Base-by-base conservation (phyloP, 345 rosid species). In the Limnanthes douglasii region DNA sequence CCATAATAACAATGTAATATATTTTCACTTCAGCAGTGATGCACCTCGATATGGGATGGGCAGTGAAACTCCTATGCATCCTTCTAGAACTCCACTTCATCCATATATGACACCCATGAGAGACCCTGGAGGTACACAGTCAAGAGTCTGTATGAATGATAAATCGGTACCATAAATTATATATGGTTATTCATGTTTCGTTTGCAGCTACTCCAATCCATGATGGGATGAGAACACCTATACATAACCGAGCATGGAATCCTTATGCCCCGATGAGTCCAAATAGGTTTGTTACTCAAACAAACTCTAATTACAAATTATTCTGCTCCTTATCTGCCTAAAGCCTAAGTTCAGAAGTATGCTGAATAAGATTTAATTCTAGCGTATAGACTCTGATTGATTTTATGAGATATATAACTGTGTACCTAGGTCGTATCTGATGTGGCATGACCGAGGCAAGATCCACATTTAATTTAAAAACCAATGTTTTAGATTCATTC, bases 201-300 rank as follows among this genome's bases (percentile, higher is more conserved):
- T 23, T 37, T 63, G 53, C 73, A 84, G 96, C 94, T 38, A 84
- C 96, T n/a, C 96, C 95, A 2, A 72, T 75, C 51, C 95, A 84
- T 57, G 95, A 90, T 66, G 98, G 98, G 50, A 84, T 90, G 98
- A 70, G 98, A 31, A 77, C 96, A 10, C 98, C 93, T 8, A 90
- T 80, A 95, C 93, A 75, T 45, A 88, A 75, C 52, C 71, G 86
- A 43, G 98, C 96, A 22, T 84, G 98, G 95, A 86, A 84, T 70
- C 95, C 95, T 44, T 82, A 69, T 63, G 51, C 85, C 23, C 94
- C 94, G 4, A 84, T 84, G 94, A 84, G 98, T 63, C 98, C 98
- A 52, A 90, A 75, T 7, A 77, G 95, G 97, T 84, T 28, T 38
- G 59, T 42, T 31, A 22, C 34, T 48, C 31, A 43, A 31, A 6